Evolutionary conservation across 805 yeast genomes (phyloP).

Genomic region (Clavispora carvajalis): DNA sequence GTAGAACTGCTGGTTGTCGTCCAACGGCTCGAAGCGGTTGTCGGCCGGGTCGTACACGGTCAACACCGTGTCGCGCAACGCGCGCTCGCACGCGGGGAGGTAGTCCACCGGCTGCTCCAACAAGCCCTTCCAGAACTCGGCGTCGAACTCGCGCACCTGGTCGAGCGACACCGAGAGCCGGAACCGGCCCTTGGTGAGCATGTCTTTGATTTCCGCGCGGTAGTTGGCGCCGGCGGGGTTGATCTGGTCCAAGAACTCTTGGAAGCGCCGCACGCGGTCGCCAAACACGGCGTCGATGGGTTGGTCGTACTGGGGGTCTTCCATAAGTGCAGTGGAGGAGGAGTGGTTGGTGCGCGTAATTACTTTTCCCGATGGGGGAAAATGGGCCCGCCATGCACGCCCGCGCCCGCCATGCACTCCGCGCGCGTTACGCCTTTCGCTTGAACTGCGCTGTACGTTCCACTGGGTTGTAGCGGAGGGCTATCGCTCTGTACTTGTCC

Average conservation of each 20-base stretch:
- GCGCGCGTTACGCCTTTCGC: too few species aligned
- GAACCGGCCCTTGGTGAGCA: conserved; percentile 62
- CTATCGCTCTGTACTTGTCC: too few species aligned
- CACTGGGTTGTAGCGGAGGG: too few species aligned
- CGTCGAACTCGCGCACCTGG: conserved; percentile 81
- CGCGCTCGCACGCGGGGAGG: conserved; percentile 85
- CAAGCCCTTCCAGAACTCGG: conserved; percentile 70
- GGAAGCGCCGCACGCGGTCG: conserved; percentile 84
- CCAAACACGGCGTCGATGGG: conserved; percentile 50
- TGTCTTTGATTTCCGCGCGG: conserved; percentile 61
- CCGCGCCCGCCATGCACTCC: too few species aligned
- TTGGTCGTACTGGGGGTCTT: conserved; percentile 23
- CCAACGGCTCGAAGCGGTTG: conserved; percentile 46
- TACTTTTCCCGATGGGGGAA: conserved; percentile 10
- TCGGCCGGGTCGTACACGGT: conserved; percentile 64
- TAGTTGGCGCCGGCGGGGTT: conserved; percentile 54
- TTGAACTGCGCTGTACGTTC: too few species aligned
- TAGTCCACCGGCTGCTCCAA: conserved; percentile 74
- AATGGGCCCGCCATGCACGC: not conserved
- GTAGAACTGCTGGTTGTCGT: conserved; percentile 60
- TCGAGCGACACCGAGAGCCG: conserved; percentile 77
- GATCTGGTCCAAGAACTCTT: conserved; percentile 69
- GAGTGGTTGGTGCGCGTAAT: conserved; percentile 13
- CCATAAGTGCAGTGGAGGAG: conserved; percentile 12
- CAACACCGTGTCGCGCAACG: conserved; percentile 72